Evolutionary conservation across 1,284 basidiomycete genomes (phyloP), one percentile per base, ranked within the genome.

Genomic region (Neotropicomus parvogracilis): DNA sequence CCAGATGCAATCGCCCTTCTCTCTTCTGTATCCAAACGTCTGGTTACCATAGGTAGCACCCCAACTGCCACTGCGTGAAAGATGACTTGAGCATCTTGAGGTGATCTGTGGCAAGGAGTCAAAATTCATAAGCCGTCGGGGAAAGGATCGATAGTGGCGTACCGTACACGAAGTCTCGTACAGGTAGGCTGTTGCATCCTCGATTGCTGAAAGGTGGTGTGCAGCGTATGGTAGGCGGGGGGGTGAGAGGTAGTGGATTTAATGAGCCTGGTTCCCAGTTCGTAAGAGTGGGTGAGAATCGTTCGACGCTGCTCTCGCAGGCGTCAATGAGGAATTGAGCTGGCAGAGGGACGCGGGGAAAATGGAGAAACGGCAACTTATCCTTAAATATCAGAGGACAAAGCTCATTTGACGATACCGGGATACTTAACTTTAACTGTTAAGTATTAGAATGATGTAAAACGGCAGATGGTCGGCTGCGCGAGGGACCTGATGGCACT

Each of bases 11-110:
- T 83, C 33, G 71, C 66, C n/a, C 79, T 72, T 37, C 81, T 72
- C 60, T 82, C 80, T 48, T 88, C 87, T 21, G 83, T 81, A 66
- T 89, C 87, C 53, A 90, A 76, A 17, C 87, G 79, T 51, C 87
- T 77, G 32, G 78, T 74, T 53, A 88, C 81, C 71, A 88, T 85
- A 44, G 81, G 83, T 38, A 88, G 73, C 26, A 79, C 65, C 31
- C 75, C 67, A 29, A 77, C 71, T 3, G 75, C 72, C 40, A 88
- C 86, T 40, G 80, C 87, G 59, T 86, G 84, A 69, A 89, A 89
- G 58, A 90, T 81, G 52, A 81, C 75, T 52, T 83, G 79, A 3
- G 88, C 88, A 62, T 90, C 87, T 32, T 75, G 69, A 10, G 82
- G 77, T 19, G 81, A 74, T 52, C 77, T 69, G 42, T 73, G 34